Conservation (phyloP, 805 yeast species). For the Metschnikowia lunata region DNA sequence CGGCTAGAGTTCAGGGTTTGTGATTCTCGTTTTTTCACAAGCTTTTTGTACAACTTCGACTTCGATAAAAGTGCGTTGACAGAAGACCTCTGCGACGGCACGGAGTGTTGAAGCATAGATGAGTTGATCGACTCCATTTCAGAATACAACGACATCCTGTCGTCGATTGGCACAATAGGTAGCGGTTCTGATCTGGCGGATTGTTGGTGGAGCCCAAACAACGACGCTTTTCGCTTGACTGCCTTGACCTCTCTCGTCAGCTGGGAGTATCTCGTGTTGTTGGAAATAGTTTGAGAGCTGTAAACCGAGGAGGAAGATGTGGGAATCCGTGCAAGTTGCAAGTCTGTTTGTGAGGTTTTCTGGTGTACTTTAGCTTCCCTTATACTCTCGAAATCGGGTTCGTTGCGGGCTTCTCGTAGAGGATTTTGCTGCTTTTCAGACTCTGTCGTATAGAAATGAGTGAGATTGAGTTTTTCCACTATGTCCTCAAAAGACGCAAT, state of each 20-base stretch:
- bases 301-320: slow-evolving; percentile 5
- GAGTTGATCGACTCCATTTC: too few relatives aligned
- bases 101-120: too few relatives aligned
- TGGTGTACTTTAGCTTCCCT: slow-evolving; percentile 1
- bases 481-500: slow-evolving; percentile 29
- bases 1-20: slow-evolving; percentile 14
- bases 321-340: slow-evolving; percentile 2
- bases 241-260: slow-evolving; percentile 11
- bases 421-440: not conserved
- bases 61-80: slow-evolving; percentile 26
- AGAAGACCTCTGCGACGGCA: not conserved
- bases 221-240: slow-evolving; percentile 12
- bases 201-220: slow-evolving; percentile 8
- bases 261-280: slow-evolving; percentile 7
- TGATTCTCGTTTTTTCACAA: slow-evolving; percentile 37
- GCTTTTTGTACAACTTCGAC: slow-evolving; percentile 32
- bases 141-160: too few relatives aligned
- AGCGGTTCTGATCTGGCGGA: too few relatives aligned
- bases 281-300: slow-evolving; percentile 1
- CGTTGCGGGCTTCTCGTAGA: slow-evolving; percentile 9
- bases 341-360: not conserved
- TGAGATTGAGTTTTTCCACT: slow-evolving; percentile 31
- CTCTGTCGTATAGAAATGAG: slow-evolving; percentile 7
- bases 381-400: slow-evolving; percentile 8
- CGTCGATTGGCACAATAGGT: too few relatives aligned